phyloP scores from a whole-genome alignment of 2,329 filamentous ascomycete species.

The Aspergillus uvarum region DNA sequence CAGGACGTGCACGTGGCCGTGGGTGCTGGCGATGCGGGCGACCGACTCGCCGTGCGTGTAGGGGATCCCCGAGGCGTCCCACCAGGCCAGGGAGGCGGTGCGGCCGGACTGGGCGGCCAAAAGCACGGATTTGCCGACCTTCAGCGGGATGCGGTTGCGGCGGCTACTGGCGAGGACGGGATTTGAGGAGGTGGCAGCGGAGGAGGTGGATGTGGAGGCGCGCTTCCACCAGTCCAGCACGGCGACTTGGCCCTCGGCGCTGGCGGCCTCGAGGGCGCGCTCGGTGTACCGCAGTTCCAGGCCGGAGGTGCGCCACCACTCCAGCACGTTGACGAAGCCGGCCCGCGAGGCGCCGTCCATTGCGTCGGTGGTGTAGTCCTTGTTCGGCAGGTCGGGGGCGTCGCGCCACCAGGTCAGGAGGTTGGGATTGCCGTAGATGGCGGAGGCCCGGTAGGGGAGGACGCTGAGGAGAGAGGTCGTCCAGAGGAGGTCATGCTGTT shows the following conservation, averaged over 20 bases:
- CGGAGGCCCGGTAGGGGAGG: slow-evolving; percentile 82
- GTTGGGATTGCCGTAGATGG: slow-evolving; percentile 78
- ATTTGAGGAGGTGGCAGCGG: slow-evolving; percentile 47
- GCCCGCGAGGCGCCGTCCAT: slow-evolving; percentile 84
- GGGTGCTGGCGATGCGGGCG: slow-evolving; percentile 77
- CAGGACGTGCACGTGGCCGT: slow-evolving; percentile 80
- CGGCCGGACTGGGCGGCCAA: slow-evolving; percentile 82
- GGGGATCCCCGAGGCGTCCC: slow-evolving; percentile 77
- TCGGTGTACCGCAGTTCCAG: slow-evolving; percentile 83
- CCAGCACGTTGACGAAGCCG: slow-evolving; percentile 79
- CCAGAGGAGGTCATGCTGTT: slow-evolving; percentile 75
- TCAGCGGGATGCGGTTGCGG: slow-evolving; percentile 53
- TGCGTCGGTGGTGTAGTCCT: slow-evolving; percentile 81
- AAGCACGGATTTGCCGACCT: slow-evolving; percentile 80
- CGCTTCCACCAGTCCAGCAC: slow-evolving; percentile 94
- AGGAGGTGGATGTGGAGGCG: slow-evolving; percentile 58
- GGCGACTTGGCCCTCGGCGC: slow-evolving; percentile 75
- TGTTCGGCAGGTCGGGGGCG: slow-evolving; percentile 76
- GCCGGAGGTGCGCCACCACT: slow-evolving; percentile 86
- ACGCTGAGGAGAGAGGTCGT: slow-evolving; percentile 78
- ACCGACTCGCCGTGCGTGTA: slow-evolving; percentile 79
- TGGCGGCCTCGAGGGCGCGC: slow-evolving; percentile 82
- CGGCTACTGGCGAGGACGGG: too few species aligned
- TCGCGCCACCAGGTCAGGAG: slow-evolving; percentile 91
- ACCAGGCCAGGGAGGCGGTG: slow-evolving; percentile 77